Evolutionary conservation across 2,329 filamentous ascomycete genomes (phyloP), one percentile per base, ranked within the genome.

Genomic region (Apiospora hydei): DNA sequence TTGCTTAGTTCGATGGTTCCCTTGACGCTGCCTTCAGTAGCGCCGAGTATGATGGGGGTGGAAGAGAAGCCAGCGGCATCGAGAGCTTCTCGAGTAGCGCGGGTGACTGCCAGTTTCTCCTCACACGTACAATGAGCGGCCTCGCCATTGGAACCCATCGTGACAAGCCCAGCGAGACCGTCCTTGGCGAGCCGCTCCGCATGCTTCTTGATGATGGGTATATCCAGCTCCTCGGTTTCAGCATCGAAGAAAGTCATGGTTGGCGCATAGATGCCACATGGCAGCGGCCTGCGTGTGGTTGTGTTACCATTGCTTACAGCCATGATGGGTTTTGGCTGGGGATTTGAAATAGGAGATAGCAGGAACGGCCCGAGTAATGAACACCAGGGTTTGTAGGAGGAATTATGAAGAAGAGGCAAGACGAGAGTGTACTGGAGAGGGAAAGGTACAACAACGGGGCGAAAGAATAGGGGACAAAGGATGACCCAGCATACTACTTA

Each of bases 141-240:
- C 82, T 94, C 92, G 75, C 91, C 92, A 78, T 93, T 94, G 77
- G 90, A 92, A 43, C 91, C 91, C 80, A 92, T 91, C 4, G 89
- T 89, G 34, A 92, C 89, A 69, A 94, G 84, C 53, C 91, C 91
- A 26, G 90, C 86, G 46, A 93, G 86, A 51, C 91, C 91, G 24
- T 90, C 86, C 71, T 86, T 80, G 67, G 88, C 90, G 4, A 93
- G 86, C 69, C 89, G 87, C 26, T 88, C 82, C 44, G 89, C 89
- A 73, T 87, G 85, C 30, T 82, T 81, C 67, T 81, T 80, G 44
- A 85, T 86, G 3, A 86, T 84, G 11, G 82, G 80, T 16, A 87
- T 72, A 74, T 91, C 88, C 66, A 90, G 79, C 8, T 86, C 84
- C 77, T 90, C 88, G 34, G 84, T 83, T 24, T 69, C 94, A 0